Conservation (phyloP, 176 grass and related monocot genomes). For the Carex myosuroides region DNA sequence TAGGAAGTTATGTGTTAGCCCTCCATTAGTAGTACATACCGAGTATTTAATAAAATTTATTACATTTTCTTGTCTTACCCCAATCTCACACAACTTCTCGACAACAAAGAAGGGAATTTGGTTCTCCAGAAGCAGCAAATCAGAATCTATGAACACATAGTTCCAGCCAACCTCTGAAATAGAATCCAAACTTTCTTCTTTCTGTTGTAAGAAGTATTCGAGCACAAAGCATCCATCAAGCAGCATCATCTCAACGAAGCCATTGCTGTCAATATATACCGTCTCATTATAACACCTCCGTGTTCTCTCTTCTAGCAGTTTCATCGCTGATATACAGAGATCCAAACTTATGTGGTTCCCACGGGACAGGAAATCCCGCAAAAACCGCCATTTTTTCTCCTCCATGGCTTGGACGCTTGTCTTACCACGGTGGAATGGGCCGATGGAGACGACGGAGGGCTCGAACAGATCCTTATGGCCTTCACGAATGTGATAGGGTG, state of each 20-base stretch:
- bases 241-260: conserved; percentile 19
- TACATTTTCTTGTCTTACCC: no score
- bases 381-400: conserved; percentile 5
- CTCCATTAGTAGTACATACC: no score
- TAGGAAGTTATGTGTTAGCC: no score
- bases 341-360: not conserved
- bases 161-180: not conserved
- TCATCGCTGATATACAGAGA: conserved; percentile 15
- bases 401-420: not conserved
- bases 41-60: no score
- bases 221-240: conserved; percentile 16
- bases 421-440: conserved; percentile 7
- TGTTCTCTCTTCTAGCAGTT: not conserved
- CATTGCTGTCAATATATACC: not conserved
- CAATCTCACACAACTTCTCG: no score
- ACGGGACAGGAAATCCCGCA: conserved; percentile 9
- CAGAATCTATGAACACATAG: not conserved
- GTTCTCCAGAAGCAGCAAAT: not conserved
- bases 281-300: conserved; percentile 10
- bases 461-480: conserved; percentile 6
- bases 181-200: not conserved
- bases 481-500: not conserved
- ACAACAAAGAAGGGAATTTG: no score
- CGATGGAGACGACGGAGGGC: conserved; percentile 11
- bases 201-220: conserved; percentile 1